Evolutionary conservation across 2,329 filamentous ascomycete species (phyloP), one percentile per base, ranked within the genome.

Genomic region (Aplosporella prunicola): DNA sequence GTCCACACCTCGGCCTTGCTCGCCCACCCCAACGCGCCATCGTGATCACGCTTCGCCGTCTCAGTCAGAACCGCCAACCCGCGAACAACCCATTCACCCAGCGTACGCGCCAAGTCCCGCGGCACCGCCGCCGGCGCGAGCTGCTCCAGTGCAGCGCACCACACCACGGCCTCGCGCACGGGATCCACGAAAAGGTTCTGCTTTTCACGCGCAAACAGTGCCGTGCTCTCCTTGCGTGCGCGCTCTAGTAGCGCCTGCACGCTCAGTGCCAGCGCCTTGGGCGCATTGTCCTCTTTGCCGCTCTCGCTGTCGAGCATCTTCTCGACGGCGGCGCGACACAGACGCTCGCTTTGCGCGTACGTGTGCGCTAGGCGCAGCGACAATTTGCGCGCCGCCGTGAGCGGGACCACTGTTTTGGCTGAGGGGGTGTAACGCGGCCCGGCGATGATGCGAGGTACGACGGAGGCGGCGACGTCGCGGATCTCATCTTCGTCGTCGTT

Each of bases 401-500:
- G 30, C 5, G 30, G 30, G 9, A 32, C 30, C 27, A 30, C 22
- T n/a, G 22, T 24, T n/a, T 11, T 16, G 3, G 46, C 45, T 17
- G 41, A 48, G 14, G 30, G 16, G 9, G 16, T 18, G 15, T 3
- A 32, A 5, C 18, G 5, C 30, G 16, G 14, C 23, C 49, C 20
- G 9, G 29, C 61, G 6, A 79, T 47, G 16, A 82, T 55, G 15
- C 51, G 54, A 5, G 60, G 53, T 0, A 70, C 65, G 1, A 73
- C 68, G 0, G 48, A 42, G 2, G 78, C 73, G 6, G 79, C 80
- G 1, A 73, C 56, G 22, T 80, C 72, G 29, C 89, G 76, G 45
- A 95, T 74, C 40, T 95, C 87, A 44, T 94, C 85, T 52, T 96
- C 89, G 53, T 96, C 89, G 53, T 96, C 91, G 52, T 84, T 82